Base-by-base conservation (phyloP, 371 early-diverging fungal species). In the Syncephalastrum contaminatum region DNA sequence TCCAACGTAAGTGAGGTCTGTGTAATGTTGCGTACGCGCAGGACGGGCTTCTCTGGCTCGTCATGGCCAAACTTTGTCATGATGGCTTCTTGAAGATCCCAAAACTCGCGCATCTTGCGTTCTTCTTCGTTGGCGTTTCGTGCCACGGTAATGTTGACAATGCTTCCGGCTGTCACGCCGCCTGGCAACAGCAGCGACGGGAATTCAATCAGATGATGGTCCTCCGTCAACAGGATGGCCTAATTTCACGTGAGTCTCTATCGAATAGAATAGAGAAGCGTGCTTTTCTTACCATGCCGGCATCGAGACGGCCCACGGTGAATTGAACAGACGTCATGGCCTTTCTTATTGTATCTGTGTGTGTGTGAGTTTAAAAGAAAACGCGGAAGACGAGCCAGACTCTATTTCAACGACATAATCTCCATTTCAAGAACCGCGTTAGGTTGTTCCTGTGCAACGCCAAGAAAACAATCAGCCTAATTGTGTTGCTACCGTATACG, bases 201-300 rank as follows among this genome's bases (percentile, higher is more conserved):
- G 63, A 98, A 96, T 68, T 98, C 98, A 59, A 98, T 94, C 22
- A 96, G 84, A 76, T 98, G 98, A 82, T 98, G 94, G 70, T 97
- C 95, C 62, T 88, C 89, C 22, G 93, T 92, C 48, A 98, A 74
- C 43, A 98, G 83, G 64, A 95, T 90, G 47, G 95, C 96, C 88
- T 91, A 68, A 18, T 43, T 22, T 15, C 27, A 21, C 19, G 40
- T 47, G 6, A 16, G 45, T 18, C 16, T 24, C 24, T 3, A 15
- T 0, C 47, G n/a, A 1, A 15, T 25, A 48, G 19, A 46, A 54
- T 7, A 51, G 25, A n/a, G 16, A 20, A 47, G 6, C 18, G 22
- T 49, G 39, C 18, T 70, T 15, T 56, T 41, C 43, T 57, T 69
- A 81, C 86, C 88, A 90, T 88, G 36, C 91, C 96, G 24, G 94